phyloP scores from a whole-genome alignment of 805 yeast genomes.

The Candida bentonensis region DNA sequence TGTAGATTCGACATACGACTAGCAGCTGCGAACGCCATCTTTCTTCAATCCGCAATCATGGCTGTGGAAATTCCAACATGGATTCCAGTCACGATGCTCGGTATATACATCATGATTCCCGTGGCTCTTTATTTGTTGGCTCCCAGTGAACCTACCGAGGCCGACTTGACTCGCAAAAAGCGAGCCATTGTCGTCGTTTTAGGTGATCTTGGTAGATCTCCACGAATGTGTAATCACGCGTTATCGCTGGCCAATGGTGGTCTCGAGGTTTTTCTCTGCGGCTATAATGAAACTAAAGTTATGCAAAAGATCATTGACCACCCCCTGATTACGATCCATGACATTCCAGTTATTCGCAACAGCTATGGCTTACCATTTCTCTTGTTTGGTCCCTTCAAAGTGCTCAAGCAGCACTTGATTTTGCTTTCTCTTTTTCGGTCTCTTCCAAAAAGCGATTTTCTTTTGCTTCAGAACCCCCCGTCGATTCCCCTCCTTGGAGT shows the following conservation, averaged over 20 bases:
- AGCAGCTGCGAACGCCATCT: not conserved
- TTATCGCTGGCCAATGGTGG: conserved; percentile 54
- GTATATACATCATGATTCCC: conserved; percentile 7
- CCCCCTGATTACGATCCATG: conserved; percentile 17
- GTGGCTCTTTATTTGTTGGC: conserved; percentile 9
- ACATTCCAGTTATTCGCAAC: conserved; percentile 17
- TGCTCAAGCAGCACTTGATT: conserved; percentile 34
- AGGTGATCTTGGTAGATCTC: conserved; percentile 92
- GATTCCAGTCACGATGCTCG: conserved; percentile 2
- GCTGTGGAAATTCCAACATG: not conserved
- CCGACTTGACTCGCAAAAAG: conserved; percentile 20
- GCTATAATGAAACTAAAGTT: conserved; percentile 34
- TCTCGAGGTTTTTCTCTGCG: conserved; percentile 69
- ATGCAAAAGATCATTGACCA: conserved; percentile 14
- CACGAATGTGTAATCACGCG: conserved; percentile 88
- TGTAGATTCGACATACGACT: not conserved
- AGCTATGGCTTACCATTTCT: conserved; percentile 33
- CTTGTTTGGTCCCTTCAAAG: conserved; percentile 45
- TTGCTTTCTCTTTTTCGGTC: not conserved
- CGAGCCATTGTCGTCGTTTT: conserved; percentile 68
- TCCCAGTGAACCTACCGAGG: conserved; percentile 5
- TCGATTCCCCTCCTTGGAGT: conserved; percentile 68
- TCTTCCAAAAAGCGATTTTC: conserved; percentile 28
- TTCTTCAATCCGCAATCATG: not conserved
- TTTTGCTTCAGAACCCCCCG: conserved; percentile 80